Base-by-base conservation (phyloP, 148 eudicot species). In the Selenicereus undatus region DNA sequence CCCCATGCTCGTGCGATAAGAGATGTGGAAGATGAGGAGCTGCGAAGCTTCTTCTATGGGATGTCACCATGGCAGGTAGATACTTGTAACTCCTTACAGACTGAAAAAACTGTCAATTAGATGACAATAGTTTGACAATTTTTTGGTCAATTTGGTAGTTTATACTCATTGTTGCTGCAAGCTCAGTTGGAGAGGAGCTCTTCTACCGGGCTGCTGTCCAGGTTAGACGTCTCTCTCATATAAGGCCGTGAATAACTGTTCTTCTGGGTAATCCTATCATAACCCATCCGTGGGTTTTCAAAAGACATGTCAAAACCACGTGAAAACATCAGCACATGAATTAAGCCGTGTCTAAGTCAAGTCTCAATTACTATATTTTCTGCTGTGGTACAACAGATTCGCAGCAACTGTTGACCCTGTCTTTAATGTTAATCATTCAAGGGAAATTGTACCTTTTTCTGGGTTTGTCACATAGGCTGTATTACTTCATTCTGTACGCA, bases 61-160 rank as follows among this genome's bases (percentile, higher is more conserved):
- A 94, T 94, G 99, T 89, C 98, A 24, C 98, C 98, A 2, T 97
- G 99, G 99, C 99, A 96, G 99, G 99, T 94, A 77, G 64, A n/a
- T 66, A 36, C 16, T 24, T 43, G 8, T 42, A 42, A 39, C 68
- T 30, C 43, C 75, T 81, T 71, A 4, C 24, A 18, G 70, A 24
- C 69, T 45, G 10, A 74, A 21, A 39, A 66, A 75, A 17, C 71
- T 79, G 42, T 29, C 58, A 43, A 3, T 42, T 62, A 5, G 11
- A 27, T 9, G 24, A 78, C 39, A 58, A 12, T 18, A 56, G 14
- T 71, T 52, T 58, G 36, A 82, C 78, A 81, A 76, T 74, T 26
- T 64, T 84, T 12, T 54, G 11, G 29, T 35, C 7, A 75, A 79
- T 36, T 43, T 79, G 87, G 87, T 88, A 97, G 99, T 94, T 94